phyloP scores from a whole-genome alignment of 2,329 filamentous ascomycete species.

The Xylariaceae sp. region DNA sequence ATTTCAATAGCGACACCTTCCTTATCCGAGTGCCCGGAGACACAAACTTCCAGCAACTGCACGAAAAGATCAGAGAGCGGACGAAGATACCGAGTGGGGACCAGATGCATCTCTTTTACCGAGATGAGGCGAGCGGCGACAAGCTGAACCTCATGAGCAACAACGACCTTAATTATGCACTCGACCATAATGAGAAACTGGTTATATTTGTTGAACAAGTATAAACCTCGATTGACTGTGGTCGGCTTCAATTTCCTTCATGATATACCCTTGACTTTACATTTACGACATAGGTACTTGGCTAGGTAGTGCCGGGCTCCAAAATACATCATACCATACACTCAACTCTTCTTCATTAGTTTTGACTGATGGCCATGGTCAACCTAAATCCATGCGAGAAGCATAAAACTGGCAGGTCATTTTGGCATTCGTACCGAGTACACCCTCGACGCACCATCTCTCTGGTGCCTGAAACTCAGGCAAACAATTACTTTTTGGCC shows the following conservation, averaged over 20 bases:
- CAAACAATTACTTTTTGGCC: no score
- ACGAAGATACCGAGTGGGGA: constrained; percentile 67
- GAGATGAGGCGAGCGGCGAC: constrained; percentile 74
- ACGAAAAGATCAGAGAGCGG: constrained; percentile 79
- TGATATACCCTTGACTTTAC: constrained; percentile 27
- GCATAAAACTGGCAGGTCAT: background rate
- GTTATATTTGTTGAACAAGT: constrained; percentile 65
- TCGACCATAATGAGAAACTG: constrained; percentile 83
- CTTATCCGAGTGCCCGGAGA: constrained; percentile 83
- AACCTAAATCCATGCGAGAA: background rate
- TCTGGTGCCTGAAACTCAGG: no score
- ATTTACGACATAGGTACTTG: constrained; percentile 19
- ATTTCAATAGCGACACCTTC: constrained; percentile 87
- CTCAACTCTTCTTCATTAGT: constrained; percentile 4
- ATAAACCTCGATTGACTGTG: constrained; percentile 27
- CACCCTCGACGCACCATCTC: no score
- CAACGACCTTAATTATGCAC: constrained; percentile 73
- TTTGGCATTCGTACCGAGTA: background rate
- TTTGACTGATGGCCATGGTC: constrained; percentile 3
- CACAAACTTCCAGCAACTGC: constrained; percentile 72
- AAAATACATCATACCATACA: constrained; percentile 9
- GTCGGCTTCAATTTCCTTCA: constrained; percentile 19
- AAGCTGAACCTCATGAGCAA: constrained; percentile 74
- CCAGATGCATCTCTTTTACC: constrained; percentile 77
- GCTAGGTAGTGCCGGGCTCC: constrained; percentile 1